A percentile compares a stretch with the other conserved stretches of the same genome.
phyloP scores from a whole-genome alignment of 2,329 filamentous ascomycete genomes.

The Pyrenophora teres region DNA sequence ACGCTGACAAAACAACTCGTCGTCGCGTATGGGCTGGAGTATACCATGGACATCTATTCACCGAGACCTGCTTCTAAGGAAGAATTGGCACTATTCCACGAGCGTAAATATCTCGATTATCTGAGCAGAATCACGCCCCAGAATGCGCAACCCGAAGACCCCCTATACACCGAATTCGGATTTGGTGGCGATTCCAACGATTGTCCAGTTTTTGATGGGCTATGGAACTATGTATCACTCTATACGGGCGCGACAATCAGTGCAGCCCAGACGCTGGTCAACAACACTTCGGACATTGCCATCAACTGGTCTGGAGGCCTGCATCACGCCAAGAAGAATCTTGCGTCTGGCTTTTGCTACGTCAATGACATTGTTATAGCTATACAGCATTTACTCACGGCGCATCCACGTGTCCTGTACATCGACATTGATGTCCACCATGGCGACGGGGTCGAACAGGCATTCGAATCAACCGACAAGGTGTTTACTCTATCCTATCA shows the following conservation, averaged over 20 bases:
- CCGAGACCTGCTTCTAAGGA: constrained; percentile 83
- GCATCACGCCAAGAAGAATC: constrained; percentile 92
- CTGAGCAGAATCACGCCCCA: constrained; percentile 62
- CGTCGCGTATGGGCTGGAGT: constrained; percentile 91
- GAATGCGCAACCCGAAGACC: constrained; percentile 50
- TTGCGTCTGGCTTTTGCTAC: constrained; percentile 97
- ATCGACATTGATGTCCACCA: constrained; percentile 95
- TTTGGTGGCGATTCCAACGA: constrained; percentile 74
- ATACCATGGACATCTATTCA: constrained; percentile 94
- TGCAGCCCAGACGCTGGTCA: constrained; percentile 85
- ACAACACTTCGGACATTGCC: constrained; percentile 88
- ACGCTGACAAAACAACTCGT: constrained; percentile 95
- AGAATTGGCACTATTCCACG: constrained; percentile 86
- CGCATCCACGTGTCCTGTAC: constrained; percentile 85
- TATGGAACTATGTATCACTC: constrained; percentile 93
- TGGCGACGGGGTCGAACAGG: constrained; percentile 87
- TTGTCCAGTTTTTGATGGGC: constrained; percentile 93
- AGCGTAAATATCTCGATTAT: constrained; percentile 88
- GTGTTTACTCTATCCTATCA: constrained; percentile 96
- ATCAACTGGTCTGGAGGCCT: constrained; percentile 97
- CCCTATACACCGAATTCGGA: constrained; percentile 69
- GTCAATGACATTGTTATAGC: constrained; percentile 98
- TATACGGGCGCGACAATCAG: constrained; percentile 91
- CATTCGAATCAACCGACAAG: constrained; percentile 85
- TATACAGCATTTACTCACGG: constrained; percentile 83